Evolutionary conservation across 148 eudicot species (phyloP).

Genomic region (Fagopyrum homotropicum): DNA sequence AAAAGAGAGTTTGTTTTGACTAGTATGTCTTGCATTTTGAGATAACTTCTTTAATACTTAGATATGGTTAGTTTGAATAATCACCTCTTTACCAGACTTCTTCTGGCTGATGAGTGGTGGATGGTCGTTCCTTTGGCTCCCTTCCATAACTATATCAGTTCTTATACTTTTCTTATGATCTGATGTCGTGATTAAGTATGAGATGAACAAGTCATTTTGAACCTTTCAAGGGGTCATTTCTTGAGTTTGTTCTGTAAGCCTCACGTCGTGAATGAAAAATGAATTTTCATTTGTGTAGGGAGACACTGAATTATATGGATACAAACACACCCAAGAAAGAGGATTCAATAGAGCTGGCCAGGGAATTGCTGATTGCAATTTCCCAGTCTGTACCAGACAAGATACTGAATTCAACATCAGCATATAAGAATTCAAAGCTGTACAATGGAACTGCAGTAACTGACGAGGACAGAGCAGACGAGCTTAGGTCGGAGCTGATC

Average conservation of each 20-base stretch:
- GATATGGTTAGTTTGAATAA: neutral
- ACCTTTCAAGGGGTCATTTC: neutral
- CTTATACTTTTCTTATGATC: too few species aligned
- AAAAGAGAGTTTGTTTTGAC: neutral
- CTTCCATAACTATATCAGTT: too few species aligned
- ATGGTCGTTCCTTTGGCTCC: too few species aligned
- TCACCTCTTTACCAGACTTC: neutral
- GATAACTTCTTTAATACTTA: too few species aligned
- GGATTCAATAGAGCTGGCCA: slow-evolving; percentile 1
- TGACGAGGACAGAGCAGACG: neutral
- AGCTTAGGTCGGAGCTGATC: slow-evolving; percentile 4
- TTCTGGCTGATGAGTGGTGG: neutral
- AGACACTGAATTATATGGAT: slow-evolving; percentile 8
- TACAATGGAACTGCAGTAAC: neutral
- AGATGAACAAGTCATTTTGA: neutral
- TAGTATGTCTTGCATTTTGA: neutral
- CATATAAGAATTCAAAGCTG: neutral
- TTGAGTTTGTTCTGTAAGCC: neutral
- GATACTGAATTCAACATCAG: neutral
- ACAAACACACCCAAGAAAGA: neutral
- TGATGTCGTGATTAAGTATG: too few species aligned
- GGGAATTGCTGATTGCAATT: slow-evolving; percentile 14
- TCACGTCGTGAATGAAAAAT: neutral
- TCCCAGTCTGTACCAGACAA: slow-evolving; percentile 7
- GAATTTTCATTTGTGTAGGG: neutral